phyloP scores from a whole-genome alignment of 768 basidiomycete species.

The Lanmaoa rubissima region DNA sequence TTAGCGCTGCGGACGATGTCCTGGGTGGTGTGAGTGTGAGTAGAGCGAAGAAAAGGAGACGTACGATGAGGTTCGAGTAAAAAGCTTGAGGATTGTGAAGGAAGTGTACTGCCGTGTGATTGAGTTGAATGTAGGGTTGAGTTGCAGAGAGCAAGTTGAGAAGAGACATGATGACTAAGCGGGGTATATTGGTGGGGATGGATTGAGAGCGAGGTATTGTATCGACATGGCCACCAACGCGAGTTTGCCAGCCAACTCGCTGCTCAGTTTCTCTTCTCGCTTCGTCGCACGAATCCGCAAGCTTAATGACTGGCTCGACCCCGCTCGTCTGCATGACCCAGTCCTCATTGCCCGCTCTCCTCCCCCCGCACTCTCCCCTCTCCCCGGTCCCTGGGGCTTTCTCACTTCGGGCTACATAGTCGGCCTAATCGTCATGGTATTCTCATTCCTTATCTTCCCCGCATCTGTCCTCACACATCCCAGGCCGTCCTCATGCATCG shows the following conservation, averaged over 20 bases:
- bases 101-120: conserved; percentile 44
- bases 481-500: conserved; percentile 71
- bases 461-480: not conserved
- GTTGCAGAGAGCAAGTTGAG: conserved; percentile 29
- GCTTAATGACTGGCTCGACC: conserved; percentile 21
- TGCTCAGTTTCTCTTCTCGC: not conserved
- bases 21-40: conserved; percentile 36
- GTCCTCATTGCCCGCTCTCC: not conserved
- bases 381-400: conserved; percentile 70
- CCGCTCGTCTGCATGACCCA: not conserved
- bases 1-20: conserved; percentile 76
- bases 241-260: not conserved
- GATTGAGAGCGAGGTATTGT: not conserved
- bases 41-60: conserved; percentile 14
- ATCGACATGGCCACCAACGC: conserved; percentile 2
- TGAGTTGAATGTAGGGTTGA: conserved; percentile 50
- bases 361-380: conserved; percentile 6
- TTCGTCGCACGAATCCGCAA: conserved; percentile 27
- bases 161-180: conserved; percentile 29
- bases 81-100: conserved; percentile 60
- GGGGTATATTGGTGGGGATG: not conserved
- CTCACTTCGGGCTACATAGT: conserved; percentile 72
- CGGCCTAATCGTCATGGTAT: conserved; percentile 65
- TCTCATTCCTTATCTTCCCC: not conserved
- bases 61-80: conserved; percentile 51